Base-by-base conservation (phyloP, 352 stramenopile species). In the Halophytophthora batemanensis region DNA sequence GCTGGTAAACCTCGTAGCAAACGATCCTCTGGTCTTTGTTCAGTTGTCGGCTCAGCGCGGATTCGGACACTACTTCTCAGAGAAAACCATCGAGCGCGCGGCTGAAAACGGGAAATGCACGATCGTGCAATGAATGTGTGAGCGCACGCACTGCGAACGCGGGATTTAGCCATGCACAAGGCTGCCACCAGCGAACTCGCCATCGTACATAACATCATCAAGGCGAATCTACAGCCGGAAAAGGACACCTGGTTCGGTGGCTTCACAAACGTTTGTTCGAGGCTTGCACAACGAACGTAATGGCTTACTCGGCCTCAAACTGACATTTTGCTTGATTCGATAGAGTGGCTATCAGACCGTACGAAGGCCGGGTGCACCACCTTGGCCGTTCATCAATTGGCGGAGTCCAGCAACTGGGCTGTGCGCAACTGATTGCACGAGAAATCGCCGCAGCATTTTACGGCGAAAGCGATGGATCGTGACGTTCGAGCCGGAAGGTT, bases 11-110 rank as follows among this genome's bases (percentile, higher is more conserved):
- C 61, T 64, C 28, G 68, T 64, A 31, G 51, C 61, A 19, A 66
- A 67, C 31, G 68, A 64, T 5, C 54, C 61, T 28, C 38, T 77
- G 25, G 64, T 67, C 14, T 55, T 77, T 35, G 64, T 77, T 6
- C 40, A 72, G 38, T 72, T 59, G 59, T 40, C 62, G n/a, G 31
- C 59, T 34, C 47, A 59, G 23, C 57, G 62, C 15, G 54, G 61
- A 6, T 38, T 66, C 45, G 61, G 61, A 11, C 46, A 57, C 38
- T 8, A 31, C 25, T 31, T 31, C 25, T 31, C 25, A 8, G 25
- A 31, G 25, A 8, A 31, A 31, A 8, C 25, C 4, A 31, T 31
- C 25, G 8, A 4, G 25, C 25, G 25, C 25, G 25, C 25, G 25
- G 25, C 25, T 31, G 25, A 31, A 31, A 31, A 31, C 25, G 25